A percentile compares a stretch with the other conserved stretches of the same genome.
phyloP scores from a whole-genome alignment of 306 rosid genomes.

The Quercus ilex region DNA sequence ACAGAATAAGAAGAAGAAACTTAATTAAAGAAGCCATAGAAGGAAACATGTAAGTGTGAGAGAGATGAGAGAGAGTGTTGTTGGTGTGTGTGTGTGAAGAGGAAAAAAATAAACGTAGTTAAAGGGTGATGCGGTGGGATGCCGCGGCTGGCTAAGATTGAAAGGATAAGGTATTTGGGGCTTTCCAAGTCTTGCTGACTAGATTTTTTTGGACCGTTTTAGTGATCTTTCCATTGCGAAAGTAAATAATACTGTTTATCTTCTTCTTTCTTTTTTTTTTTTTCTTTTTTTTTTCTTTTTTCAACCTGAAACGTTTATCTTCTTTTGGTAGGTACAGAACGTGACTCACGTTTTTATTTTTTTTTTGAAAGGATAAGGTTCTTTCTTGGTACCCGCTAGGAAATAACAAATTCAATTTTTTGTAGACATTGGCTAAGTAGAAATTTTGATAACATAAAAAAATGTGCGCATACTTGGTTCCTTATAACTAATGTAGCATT shows the following conservation, averaged over 20 bases:
- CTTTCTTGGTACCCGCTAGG: too few relatives aligned
- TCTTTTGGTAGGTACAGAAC: too few relatives aligned
- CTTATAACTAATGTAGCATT: too few relatives aligned
- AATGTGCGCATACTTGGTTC: too few relatives aligned
- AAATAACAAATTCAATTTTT: too few relatives aligned
- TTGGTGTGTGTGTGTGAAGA: background rate
- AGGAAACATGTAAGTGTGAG: background rate
- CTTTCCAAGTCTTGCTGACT: slow-evolving; percentile 14
- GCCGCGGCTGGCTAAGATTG: slow-evolving; percentile 15
- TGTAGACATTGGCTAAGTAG: too few relatives aligned
- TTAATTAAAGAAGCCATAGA: slow-evolving; percentile 33
- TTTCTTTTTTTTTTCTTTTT: background rate
- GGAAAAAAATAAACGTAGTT: background rate
- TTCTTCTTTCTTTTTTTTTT: background rate
- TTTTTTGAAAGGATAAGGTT: too few relatives aligned
- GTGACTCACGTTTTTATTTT: too few relatives aligned
- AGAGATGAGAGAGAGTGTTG: background rate
- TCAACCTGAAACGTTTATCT: too few relatives aligned
- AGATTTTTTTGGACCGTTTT: background rate
- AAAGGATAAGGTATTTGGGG: slow-evolving; percentile 17
- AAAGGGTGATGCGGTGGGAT: slow-evolving; percentile 14
- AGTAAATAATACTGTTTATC: slow-evolving; percentile 7
- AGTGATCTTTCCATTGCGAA: too few relatives aligned
- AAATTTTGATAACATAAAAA: too few relatives aligned
- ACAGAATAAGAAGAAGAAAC: slow-evolving; percentile 18